Evolutionary conservation across 202 grass and related monocot species (phyloP).

Genomic region (Zizania palustris): DNA sequence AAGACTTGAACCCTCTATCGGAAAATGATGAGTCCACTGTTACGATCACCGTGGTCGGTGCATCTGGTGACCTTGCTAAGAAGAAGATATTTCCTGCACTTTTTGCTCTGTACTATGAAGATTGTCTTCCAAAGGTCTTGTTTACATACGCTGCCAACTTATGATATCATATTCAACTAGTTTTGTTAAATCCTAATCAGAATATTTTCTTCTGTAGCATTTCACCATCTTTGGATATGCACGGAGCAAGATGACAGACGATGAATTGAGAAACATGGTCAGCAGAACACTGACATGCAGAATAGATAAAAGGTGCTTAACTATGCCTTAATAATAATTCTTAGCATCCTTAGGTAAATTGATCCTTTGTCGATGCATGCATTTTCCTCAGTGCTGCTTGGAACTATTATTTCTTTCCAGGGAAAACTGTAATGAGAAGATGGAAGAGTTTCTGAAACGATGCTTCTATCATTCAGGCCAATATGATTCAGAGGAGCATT

Average conservation of each 20-base stretch:
- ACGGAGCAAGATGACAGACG: slow-evolving; percentile 97
- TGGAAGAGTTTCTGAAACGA: slow-evolving; percentile 90
- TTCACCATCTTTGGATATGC: slow-evolving; percentile 98
- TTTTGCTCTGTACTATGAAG: slow-evolving; percentile 96
- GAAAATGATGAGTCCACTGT: slow-evolving; percentile 62
- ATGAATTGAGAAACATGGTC: slow-evolving; percentile 89
- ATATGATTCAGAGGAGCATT: slow-evolving; percentile 85
- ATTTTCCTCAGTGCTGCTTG: slow-evolving; percentile 2
- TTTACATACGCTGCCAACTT: background rate
- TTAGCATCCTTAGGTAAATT: slow-evolving; percentile 24
- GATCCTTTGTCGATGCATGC: background rate
- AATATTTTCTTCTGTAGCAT: slow-evolving; percentile 55
- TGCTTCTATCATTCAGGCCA: slow-evolving; percentile 98
- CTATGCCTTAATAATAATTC: background rate
- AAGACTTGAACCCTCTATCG: slow-evolving; percentile 24
- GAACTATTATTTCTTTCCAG: slow-evolving; percentile 46
- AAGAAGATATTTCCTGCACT: slow-evolving; percentile 99
- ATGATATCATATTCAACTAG: background rate
- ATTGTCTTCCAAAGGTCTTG: slow-evolving; percentile 79
- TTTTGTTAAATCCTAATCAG: slow-evolving; percentile 3
- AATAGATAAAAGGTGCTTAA: slow-evolving; percentile 83
- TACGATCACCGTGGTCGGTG: slow-evolving; percentile 92
- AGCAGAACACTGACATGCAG: slow-evolving; percentile 94
- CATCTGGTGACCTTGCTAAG: slow-evolving; percentile 94
- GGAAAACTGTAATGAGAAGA: slow-evolving; percentile 94